Base-by-base conservation (phyloP, 2,329 filamentous ascomycete species). In the Fusarium sulawesiense region DNA sequence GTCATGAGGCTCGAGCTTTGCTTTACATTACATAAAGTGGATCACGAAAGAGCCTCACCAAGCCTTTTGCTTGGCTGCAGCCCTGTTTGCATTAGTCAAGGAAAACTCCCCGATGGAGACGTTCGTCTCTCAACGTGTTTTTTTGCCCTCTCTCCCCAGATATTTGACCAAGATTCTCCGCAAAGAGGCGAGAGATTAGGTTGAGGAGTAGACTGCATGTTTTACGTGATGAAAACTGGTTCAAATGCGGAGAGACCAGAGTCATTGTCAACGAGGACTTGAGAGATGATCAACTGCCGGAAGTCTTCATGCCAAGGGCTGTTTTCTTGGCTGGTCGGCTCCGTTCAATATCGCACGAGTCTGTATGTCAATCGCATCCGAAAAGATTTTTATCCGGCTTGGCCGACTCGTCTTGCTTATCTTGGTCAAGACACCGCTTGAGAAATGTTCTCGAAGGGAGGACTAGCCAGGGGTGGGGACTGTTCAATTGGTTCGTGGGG, bases 1-100 rank as follows among this genome's bases (percentile, higher is more conserved):
- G 55, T 59, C 63, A 49, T 70, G 60, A 62, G 55, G 56, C 56
- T 61, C 66, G 66, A 66, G 66, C 65, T 62, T 37, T 41, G 60
- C 49, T 66, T 70, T 67, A 56, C 20, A 66, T 69, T 69, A 69
- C 66, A 37, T 69, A 70, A 70, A 70, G 66, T 54, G 66, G 66
- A 37, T 44, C 61, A 14, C 9, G 6, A 53, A 64, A 70, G 66
- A 70, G 66, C 66, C 66, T 54, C 66, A 66, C 34, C 30, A 27
- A 30, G 45, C 10, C 45, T 40, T 66, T 70, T 70, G 66, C 66
- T 70, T 70, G 66, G 66, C 66, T 70, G 62, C 62, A 45, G 56
- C 40, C 66, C 34, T 20, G 66, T 70, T 70, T 55, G 62, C 48
- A 70, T 70, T 70, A 70, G 66, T 70, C 66, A 70, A 67, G 41